Percentiles rank a stretch among this genome's conserved stretches.
These are phyloP conservation scores for Paecilomyces variotii DNA, from an alignment of 2,329 filamentous ascomycete species.

Conservation along the genomic window DNA sequence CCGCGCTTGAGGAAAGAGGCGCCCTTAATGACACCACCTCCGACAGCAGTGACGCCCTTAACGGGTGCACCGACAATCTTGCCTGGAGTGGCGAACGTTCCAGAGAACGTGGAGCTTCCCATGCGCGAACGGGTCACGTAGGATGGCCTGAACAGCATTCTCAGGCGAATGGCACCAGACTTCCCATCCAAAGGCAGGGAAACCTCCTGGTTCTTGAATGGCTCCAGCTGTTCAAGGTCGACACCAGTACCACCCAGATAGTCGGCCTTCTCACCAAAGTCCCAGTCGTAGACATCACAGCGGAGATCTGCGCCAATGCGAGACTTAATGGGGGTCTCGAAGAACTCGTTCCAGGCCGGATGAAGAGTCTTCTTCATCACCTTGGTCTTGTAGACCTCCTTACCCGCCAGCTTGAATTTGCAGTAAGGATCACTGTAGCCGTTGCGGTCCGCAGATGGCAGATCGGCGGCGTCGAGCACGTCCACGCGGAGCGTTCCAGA, in stretches of 20 bases:
- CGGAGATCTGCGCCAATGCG: conserved; percentile 77
- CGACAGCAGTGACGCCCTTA: conserved; percentile 77
- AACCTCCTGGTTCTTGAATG: conserved; percentile 72
- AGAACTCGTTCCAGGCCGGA: conserved; percentile 93
- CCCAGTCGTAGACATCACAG: conserved; percentile 86
- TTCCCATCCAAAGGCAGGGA: conserved; percentile 75
- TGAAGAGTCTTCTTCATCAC: conserved; percentile 93
- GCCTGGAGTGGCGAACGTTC: conserved; percentile 77
- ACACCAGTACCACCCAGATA: conserved; percentile 72
- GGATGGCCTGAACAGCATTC: conserved; percentile 84
- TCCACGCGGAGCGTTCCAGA: conserved; percentile 95
- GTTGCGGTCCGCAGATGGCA: conserved; percentile 92
- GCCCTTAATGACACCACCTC: conserved; percentile 77
- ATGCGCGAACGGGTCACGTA: conserved; percentile 82
- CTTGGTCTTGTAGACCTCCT: conserved; percentile 91
- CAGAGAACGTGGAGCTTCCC: conserved; percentile 86
- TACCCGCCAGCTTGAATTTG: conserved; percentile 84
- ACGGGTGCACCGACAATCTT: conserved; percentile 94
- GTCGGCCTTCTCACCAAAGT: conserved; percentile 92
- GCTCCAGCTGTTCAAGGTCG: conserved; percentile 70
- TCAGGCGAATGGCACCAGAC: conserved; percentile 72
- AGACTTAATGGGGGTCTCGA: conserved; percentile 74
- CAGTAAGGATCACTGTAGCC: conserved; percentile 96
- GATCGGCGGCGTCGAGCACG: conserved; percentile 72
- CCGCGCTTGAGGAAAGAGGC: conserved; percentile 85